Evolutionary conservation across 306 rosid genomes (phyloP).

Genomic region (Dalbergia oliveri): DNA sequence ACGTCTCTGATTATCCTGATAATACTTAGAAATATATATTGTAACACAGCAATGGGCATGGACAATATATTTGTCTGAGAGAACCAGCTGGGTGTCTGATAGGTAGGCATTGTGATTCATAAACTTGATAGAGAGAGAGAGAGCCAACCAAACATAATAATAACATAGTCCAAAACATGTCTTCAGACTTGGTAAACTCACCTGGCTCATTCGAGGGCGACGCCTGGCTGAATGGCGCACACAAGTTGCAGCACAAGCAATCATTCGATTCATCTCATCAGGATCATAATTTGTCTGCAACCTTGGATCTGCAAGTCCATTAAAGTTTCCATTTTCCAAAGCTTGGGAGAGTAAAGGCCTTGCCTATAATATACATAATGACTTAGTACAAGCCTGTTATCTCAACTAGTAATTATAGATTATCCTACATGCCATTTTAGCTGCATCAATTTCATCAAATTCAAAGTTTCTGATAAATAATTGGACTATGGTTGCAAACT

Average conservation of each 20-base stretch:
- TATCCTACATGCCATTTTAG: conserved; percentile 12
- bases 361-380: conserved; percentile 59
- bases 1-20: not conserved
- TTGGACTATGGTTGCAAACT: not conserved
- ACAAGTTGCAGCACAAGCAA: conserved; percentile 67
- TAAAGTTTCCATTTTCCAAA: conserved; percentile 58
- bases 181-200: conserved; percentile 39
- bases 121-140: not conserved
- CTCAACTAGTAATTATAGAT: not conserved
- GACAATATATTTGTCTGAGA: no score
- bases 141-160: not conserved
- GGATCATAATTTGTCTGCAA: conserved; percentile 58
- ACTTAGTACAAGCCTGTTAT: not conserved
- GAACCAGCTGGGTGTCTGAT: not conserved
- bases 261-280: conserved; percentile 62
- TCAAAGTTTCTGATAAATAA: conserved; percentile 5
- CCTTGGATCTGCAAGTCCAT: conserved; percentile 57
- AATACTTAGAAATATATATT: not conserved
- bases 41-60: conserved; percentile 4
- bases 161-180: not conserved
- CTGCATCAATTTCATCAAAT: conserved; percentile 11
- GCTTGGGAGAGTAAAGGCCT: conserved; percentile 72
- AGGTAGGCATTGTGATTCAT: conserved; percentile 2
- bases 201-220: conserved; percentile 79
- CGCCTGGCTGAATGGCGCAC: conserved; percentile 63